A percentile compares a stretch with the other conserved stretches of the same genome.
Conservation (phyloP, 805 yeast genomes). For the Candida xyloterini region DNA sequence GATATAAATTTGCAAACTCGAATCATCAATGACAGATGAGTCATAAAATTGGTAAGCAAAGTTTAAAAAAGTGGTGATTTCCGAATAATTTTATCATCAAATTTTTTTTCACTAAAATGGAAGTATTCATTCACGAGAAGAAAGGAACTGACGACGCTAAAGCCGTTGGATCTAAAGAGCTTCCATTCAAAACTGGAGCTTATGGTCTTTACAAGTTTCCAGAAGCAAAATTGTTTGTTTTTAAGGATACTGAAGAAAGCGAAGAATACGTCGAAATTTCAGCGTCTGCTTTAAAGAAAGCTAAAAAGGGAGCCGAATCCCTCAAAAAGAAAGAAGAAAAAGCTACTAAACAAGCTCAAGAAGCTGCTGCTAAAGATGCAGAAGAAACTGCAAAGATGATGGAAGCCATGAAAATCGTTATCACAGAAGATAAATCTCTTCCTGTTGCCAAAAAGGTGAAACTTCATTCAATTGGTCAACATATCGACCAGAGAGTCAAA, state of each 20-base stretch:
- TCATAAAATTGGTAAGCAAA: neutral
- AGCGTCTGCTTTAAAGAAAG: slow-evolving; percentile 91
- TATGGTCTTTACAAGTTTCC: slow-evolving; percentile 62
- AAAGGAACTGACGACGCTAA: slow-evolving; percentile 63
- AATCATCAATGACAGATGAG: neutral
- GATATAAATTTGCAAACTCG: neutral
- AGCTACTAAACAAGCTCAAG: slow-evolving; percentile 54
- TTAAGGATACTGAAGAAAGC: slow-evolving; percentile 57
- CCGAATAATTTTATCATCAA: neutral
- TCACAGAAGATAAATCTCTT: slow-evolving; percentile 69
- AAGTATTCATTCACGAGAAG: slow-evolving; percentile 67
- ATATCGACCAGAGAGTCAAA: slow-evolving; percentile 64
- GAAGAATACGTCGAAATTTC: slow-evolving; percentile 71
- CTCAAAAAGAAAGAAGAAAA: slow-evolving; percentile 77
- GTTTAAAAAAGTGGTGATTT: no score
- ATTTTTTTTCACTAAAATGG: slow-evolving; percentile 15
- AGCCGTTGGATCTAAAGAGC: slow-evolving; percentile 58
- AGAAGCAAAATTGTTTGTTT: slow-evolving; percentile 52
- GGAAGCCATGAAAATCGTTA: slow-evolving; percentile 74
- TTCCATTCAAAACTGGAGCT: slow-evolving; percentile 81
- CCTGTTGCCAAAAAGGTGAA: slow-evolving; percentile 69
- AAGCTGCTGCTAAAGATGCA: slow-evolving; percentile 54
- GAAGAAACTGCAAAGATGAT: slow-evolving; percentile 72
- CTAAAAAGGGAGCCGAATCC: slow-evolving; percentile 93
- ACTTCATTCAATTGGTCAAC: slow-evolving; percentile 50